Base-by-base conservation (phyloP, 2,329 filamentous ascomycete species). In the Xylaria sp. region DNA sequence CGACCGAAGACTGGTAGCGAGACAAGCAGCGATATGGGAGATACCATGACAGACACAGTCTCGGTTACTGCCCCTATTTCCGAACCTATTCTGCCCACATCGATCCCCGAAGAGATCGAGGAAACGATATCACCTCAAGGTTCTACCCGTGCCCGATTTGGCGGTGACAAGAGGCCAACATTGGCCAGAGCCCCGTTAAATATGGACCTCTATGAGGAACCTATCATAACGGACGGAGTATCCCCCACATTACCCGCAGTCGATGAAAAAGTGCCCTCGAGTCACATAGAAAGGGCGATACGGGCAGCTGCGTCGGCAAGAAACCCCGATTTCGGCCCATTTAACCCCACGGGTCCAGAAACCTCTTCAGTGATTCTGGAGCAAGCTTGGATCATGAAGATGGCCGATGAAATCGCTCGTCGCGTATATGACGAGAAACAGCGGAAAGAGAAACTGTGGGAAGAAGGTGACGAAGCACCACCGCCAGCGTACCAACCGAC, bases 331-430 rank as follows among this genome's bases (percentile, higher is more conserved):
- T 75, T 76, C 14, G 72, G 73, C 9, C 71, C 74, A 59, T 70
- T 76, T 75, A 68, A 80, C 78, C 72, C 74, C 75, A 76, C 78
- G 68, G 75, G 76, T 72, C 85, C 84, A 0, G 86, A 88, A 36
- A 83, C 82, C 4, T 84, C 85, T 12, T 86, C 86, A 0, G 84
- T 86, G 32, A 92, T 93, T 57, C 83, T 93, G 30, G 92, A 94
- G 78, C 91, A 93, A 79, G 93, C 92, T 2, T 96, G 93, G 92
- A 92, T 96, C 81, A 89, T 91, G 83, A 96, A 97, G 83, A 96
- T 99, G 88, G 94, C 95, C 4, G 91, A 90, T 71, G 96, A 98
- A 80, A 95, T 98, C 75, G 93, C 94, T 42, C 85, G 90, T 59
- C 91, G 93, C 64, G 93, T 97, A 72, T 93, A 95, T 72, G 93